Evolutionary conservation across 2,329 filamentous ascomycete species (phyloP), one percentile per base, ranked within the genome.

Genomic region (Aspergillus glaucus): DNA sequence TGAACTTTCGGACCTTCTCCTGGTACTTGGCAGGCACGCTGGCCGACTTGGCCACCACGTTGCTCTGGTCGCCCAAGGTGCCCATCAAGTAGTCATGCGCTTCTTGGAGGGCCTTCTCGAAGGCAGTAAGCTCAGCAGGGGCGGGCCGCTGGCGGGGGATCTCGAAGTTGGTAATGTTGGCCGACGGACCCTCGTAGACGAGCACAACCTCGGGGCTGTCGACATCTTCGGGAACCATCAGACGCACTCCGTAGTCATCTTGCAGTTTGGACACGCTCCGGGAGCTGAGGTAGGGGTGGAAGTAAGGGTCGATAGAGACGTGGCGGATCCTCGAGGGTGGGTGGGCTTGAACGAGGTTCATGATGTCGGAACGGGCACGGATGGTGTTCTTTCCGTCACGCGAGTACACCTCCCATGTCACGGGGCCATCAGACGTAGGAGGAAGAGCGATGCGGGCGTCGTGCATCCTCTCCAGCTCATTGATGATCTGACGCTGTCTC

Each of bases 361-460:
- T 67, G 47, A 77, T 74, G 55, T 77, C 74, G 34, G 72, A 75
- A 21, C 73, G 68, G 32, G 74, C 74, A 46, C 70, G 72, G 39
- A 76, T 72, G 6, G 72, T 73, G 63, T 90, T 94, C 76, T 93
- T 94, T 55, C 85, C 84, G 60, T 95, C 87, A 34, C 86, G 81
- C 6, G 88, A 88, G 70, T 91, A 95, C 47, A 97, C 80, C 66
- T 95, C 86, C 89, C 91, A 95, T 0, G 85, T 84, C 41, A 87
- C 81, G 9, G 82, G 82, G 32, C 84, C 84, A 41, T 88, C 82
- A 10, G 56, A 55, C 44, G 80, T 76, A 3, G 81, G 79, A 0
- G 89, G 88, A 1, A 90, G 84, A 60, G 92, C 87, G 65, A 97
- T 94, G 66, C 88, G 87, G n/a, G 90, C 85, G 62, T 87, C 81